Evolutionary conservation across 805 yeast genomes (phyloP).

Genomic region (Clavispora phyllophila): DNA sequence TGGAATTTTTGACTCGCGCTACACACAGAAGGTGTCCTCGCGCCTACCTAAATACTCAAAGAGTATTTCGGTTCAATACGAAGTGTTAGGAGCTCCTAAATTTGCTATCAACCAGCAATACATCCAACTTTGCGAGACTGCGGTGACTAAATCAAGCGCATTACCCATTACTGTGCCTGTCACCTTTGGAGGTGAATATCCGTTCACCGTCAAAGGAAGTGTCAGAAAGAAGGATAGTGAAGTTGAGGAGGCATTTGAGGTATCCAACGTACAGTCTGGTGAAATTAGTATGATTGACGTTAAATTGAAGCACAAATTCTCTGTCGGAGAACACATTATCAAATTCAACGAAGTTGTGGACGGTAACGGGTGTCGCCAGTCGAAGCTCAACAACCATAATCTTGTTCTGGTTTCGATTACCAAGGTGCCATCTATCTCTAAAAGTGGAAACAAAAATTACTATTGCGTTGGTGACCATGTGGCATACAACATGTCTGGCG

Average conservation of each 20-base stretch:
- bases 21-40: constrained; percentile 34
- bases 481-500: constrained; percentile 68
- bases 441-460: constrained; percentile 26
- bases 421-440: constrained; percentile 66
- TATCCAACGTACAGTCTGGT: constrained; percentile 29
- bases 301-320: constrained; percentile 32
- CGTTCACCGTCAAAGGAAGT: constrained; percentile 54
- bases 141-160: constrained; percentile 15
- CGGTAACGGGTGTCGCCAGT: constrained; percentile 61
- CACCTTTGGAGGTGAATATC: constrained; percentile 52
- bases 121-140: constrained; percentile 43
- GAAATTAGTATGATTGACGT: constrained; percentile 9
- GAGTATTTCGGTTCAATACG: constrained; percentile 23
- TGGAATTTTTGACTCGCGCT: constrained; percentile 62
- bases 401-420: constrained; percentile 57
- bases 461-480: constrained; percentile 94
- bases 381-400: constrained; percentile 29
- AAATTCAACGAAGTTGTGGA: constrained; percentile 58
- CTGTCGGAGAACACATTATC: constrained; percentile 68
- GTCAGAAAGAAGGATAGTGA: constrained; percentile 60
- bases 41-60: constrained; percentile 2
- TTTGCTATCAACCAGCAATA: constrained; percentile 46
- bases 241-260: constrained; percentile 23
- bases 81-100: constrained; percentile 58
- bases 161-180: constrained; percentile 45